These are phyloP conservation scores for Aspergillus unguis DNA, from an alignment of 2,329 filamentous ascomycete genomes.

Conservation along the genomic window DNA sequence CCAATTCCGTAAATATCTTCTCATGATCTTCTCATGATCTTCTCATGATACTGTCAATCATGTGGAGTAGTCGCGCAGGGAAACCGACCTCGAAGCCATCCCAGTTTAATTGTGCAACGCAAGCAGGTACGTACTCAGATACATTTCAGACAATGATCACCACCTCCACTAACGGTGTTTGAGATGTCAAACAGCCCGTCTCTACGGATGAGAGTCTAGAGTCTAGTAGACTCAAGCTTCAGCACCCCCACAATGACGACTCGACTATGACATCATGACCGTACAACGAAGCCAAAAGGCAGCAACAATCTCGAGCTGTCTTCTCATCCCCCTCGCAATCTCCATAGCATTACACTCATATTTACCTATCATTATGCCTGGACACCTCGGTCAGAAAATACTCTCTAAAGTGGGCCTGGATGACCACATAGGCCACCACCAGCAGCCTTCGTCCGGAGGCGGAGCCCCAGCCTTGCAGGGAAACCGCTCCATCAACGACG, in stretches of 20 bases:
- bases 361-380: background rate
- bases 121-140: too few relatives aligned
- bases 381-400: conserved; percentile 30
- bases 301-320: background rate
- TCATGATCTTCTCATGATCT: too few relatives aligned
- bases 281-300: background rate
- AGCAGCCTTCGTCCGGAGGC: conserved; percentile 2
- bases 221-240: too few relatives aligned
- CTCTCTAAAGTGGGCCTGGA: conserved; percentile 29
- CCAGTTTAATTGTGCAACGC: too few relatives aligned
- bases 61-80: too few relatives aligned
- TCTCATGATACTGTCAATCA: too few relatives aligned
- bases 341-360: background rate
- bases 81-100: too few relatives aligned
- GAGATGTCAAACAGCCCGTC: too few relatives aligned
- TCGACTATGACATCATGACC: background rate
- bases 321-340: background rate
- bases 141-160: too few relatives aligned
- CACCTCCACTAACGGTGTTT: too few relatives aligned
- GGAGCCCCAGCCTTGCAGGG: conserved; percentile 15
- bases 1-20: too few relatives aligned
- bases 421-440: conserved; percentile 13
- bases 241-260: background rate
- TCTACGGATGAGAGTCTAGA: too few relatives aligned
- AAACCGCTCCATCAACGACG: conserved; percentile 28